Evolutionary conservation across 352 stramenopile species (phyloP).

Genomic region (Phytophthora kernoviae): DNA sequence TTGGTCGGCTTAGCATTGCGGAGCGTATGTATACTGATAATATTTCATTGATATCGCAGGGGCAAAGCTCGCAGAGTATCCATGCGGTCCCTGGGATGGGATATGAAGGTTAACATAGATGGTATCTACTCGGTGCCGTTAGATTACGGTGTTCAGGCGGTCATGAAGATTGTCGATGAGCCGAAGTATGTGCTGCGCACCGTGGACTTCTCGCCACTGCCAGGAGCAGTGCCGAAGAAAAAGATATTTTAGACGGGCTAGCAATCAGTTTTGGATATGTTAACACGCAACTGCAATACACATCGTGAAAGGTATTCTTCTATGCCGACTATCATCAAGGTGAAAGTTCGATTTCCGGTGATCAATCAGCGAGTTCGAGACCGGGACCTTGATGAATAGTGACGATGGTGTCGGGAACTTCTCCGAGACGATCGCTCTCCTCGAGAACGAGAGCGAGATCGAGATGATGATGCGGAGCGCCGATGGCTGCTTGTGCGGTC

Average conservation of each 20-base stretch:
- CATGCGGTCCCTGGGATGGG: conserved; percentile 88
- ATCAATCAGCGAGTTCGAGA: conserved; percentile 32
- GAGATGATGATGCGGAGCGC: conserved; percentile 41
- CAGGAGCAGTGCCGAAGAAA: conserved; percentile 31
- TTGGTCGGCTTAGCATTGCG: not conserved
- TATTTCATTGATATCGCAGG: conserved; percentile 31
- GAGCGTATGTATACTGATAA: not conserved
- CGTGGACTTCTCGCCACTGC: conserved; percentile 65
- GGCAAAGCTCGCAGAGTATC: conserved; percentile 83
- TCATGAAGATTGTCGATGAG: conserved; percentile 90
- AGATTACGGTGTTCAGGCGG: conserved; percentile 89
- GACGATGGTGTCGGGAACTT: conserved; percentile 19
- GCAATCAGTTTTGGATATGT: conserved; percentile 34
- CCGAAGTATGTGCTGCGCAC: conserved; percentile 88
- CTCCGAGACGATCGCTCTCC: conserved; percentile 18
- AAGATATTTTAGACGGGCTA: conserved; percentile 38
- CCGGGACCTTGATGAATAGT: conserved; percentile 32
- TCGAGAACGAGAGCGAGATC: conserved; percentile 41
- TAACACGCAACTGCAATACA: conserved; percentile 12
- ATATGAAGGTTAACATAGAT: conserved; percentile 91
- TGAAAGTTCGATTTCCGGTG: not conserved
- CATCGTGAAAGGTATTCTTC: not conserved
- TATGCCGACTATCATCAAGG: not conserved
- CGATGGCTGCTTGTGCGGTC: conserved; percentile 23
- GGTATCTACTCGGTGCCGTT: conserved; percentile 88